Evolutionary conservation across 345 rosid genomes (phyloP).

Genomic region (Trapa incisa): DNA sequence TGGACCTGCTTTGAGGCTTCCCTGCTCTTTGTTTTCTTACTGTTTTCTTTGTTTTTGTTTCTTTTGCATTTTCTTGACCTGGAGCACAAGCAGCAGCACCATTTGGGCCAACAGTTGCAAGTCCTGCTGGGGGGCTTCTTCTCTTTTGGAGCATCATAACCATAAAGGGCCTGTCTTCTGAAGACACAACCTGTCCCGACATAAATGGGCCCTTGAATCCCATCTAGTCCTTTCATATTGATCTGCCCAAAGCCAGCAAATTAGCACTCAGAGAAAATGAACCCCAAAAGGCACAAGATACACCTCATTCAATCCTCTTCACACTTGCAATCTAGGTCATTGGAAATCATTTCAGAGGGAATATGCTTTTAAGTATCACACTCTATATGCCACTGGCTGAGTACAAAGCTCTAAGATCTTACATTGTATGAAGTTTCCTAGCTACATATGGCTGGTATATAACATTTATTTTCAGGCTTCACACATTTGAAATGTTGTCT

Average conservation of each 20-base stretch:
- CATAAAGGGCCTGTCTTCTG: constrained; percentile 80
- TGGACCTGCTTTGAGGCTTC: constrained; percentile 58
- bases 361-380: no score
- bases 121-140: constrained; percentile 61
- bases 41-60: constrained; percentile 30
- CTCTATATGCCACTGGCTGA: no score
- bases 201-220: constrained; percentile 86
- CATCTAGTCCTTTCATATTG: constrained; percentile 93
- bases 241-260: constrained; percentile 28
- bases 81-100: constrained; percentile 45
- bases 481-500: no score
- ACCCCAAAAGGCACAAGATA: not conserved
- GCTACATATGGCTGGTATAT: no score
- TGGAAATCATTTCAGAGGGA: no score
- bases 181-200: constrained; percentile 94
- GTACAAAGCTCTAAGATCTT: no score
- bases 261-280: no score
- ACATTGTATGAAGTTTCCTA: no score
- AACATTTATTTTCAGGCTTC: no score
- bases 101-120: constrained; percentile 81
- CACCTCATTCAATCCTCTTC: not conserved
- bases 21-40: constrained; percentile 37
- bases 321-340: no score
- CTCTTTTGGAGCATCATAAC: constrained; percentile 64
- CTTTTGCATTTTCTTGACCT: constrained; percentile 39